Percentiles rank a stretch among this genome's conserved stretches.
These are phyloP conservation scores for Pyrenophora graminea DNA, from an alignment of 2,329 filamentous ascomycete species.

Conservation along the genomic window DNA sequence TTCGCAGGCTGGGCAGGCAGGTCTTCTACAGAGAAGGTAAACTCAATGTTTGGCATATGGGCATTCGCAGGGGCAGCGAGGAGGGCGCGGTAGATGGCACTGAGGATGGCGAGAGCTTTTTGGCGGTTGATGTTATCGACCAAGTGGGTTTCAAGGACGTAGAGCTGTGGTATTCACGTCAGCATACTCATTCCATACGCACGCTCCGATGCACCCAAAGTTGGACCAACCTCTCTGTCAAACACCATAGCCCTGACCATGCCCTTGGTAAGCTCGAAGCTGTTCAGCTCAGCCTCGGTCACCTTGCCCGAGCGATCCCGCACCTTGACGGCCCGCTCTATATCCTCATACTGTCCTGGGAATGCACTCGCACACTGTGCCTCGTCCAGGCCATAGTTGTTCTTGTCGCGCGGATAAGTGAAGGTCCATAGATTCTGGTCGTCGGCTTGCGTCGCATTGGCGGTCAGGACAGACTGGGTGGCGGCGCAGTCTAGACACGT, in stretches of 20 bases:
- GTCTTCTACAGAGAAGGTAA: slow-evolving; percentile 41
- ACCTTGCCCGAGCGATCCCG: slow-evolving; percentile 32
- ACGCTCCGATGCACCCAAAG: neutral
- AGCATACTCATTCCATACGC: slow-evolving; percentile 1
- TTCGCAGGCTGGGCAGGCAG: slow-evolving; percentile 36
- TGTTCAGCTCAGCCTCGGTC: slow-evolving; percentile 31
- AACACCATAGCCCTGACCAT: slow-evolving; percentile 42
- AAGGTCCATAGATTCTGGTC: slow-evolving; percentile 36
- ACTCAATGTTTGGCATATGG: slow-evolving; percentile 41
- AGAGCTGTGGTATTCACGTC: slow-evolving; percentile 26
- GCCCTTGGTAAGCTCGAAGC: slow-evolving; percentile 37
- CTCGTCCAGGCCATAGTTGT: slow-evolving; percentile 38
- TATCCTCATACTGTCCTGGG: slow-evolving; percentile 38
- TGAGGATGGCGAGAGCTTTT: slow-evolving; percentile 37
- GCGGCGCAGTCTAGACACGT: slow-evolving; percentile 40
- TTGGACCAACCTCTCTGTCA: slow-evolving; percentile 33
- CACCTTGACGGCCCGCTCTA: slow-evolving; percentile 33
- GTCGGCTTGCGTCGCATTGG: slow-evolving; percentile 20
- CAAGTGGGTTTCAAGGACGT: slow-evolving; percentile 38
- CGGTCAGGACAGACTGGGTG: slow-evolving; percentile 23
- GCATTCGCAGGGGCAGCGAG: slow-evolving; percentile 26
- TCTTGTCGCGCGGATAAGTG: slow-evolving; percentile 32
- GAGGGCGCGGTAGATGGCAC: slow-evolving; percentile 38
- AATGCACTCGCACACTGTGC: slow-evolving; percentile 39
- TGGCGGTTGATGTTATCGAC: slow-evolving; percentile 44